Conservation (phyloP, 2,329 filamentous ascomycete species). For the Aureobasidium leucospermi region DNA sequence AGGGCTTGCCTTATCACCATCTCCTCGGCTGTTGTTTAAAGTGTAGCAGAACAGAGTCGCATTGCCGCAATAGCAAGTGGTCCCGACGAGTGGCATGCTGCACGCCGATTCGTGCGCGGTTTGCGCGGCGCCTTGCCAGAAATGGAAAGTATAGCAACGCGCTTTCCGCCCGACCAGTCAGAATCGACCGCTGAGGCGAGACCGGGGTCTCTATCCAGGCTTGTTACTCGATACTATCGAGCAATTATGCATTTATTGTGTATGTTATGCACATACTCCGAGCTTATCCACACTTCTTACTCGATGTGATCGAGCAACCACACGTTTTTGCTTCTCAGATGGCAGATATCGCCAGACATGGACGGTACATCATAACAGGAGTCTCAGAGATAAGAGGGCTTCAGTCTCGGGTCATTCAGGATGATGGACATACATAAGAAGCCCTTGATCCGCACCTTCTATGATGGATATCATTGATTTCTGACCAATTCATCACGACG, state of each 20-base stretch:
- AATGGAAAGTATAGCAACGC: neutral
- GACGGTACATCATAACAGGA: slow-evolving; percentile 4
- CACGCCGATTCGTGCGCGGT: slow-evolving; percentile 2
- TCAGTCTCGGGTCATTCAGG: slow-evolving; percentile 1
- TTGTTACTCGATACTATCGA: slow-evolving; percentile 11
- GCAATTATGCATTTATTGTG: neutral
- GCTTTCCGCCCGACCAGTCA: neutral
- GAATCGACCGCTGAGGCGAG: neutral
- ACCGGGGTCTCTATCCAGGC: slow-evolving; percentile 3
- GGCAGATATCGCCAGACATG: slow-evolving; percentile 2
- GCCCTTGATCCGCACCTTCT: neutral
- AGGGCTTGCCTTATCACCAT: neutral
- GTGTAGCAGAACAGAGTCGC: neutral
- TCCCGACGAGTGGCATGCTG: neutral
- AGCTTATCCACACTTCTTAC: slow-evolving; percentile 5
- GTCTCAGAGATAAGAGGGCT: neutral
- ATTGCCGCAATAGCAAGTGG: neutral
- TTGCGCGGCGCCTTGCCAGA: neutral
- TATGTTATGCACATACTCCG: neutral
- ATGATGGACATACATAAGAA: slow-evolving; percentile 9
- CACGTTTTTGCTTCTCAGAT: slow-evolving; percentile 7
- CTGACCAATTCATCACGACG: neutral
- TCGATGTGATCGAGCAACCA: slow-evolving; percentile 11
- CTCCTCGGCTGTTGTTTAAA: neutral
- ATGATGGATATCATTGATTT: neutral